Conservation (phyloP, 345 rosid species). For the Firmiana major region DNA sequence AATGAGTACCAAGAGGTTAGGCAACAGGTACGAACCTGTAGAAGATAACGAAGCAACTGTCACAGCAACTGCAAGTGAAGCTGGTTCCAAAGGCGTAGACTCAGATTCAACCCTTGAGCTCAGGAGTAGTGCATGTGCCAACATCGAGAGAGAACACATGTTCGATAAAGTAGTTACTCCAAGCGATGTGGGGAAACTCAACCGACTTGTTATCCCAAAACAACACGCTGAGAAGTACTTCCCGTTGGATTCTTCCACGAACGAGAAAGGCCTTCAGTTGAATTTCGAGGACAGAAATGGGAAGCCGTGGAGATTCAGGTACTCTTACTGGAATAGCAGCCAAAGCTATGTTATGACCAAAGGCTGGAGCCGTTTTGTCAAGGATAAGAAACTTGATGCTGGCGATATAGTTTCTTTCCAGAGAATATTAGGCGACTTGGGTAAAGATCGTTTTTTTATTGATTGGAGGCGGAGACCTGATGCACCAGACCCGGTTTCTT, state of each 20-base stretch:
- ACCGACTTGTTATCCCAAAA: constrained; percentile 58
- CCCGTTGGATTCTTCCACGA: constrained; percentile 67
- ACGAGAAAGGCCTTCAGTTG: constrained; percentile 64
- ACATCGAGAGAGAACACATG: constrained; percentile 49
- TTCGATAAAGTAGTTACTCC: constrained; percentile 64
- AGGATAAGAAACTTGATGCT: constrained; percentile 72
- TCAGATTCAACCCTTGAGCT: constrained; percentile 13
- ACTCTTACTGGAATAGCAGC: constrained; percentile 79
- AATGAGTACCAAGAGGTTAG: constrained; percentile 34
- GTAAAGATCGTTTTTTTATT: constrained; percentile 47
- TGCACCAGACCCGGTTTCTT: constrained; percentile 19
- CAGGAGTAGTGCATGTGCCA: constrained; percentile 12
- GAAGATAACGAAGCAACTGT: constrained; percentile 20
- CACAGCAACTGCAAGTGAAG: constrained; percentile 1
- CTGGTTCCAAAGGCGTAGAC: constrained; percentile 11
- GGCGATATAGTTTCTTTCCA: constrained; percentile 79
- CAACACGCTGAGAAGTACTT: constrained; percentile 80
- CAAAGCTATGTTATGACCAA: constrained; percentile 85
- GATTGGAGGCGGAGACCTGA: constrained; percentile 69
- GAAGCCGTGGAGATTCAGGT: constrained; percentile 61
- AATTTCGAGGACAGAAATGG: constrained; percentile 70
- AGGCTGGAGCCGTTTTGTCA: constrained; percentile 83
- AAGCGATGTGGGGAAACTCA: constrained; percentile 65
- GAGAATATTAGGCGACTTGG: constrained; percentile 48
- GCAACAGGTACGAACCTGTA: constrained; percentile 22